Evolutionary conservation across 345 rosid species (phyloP).

Genomic region (Aquilaria yunnanensis): DNA sequence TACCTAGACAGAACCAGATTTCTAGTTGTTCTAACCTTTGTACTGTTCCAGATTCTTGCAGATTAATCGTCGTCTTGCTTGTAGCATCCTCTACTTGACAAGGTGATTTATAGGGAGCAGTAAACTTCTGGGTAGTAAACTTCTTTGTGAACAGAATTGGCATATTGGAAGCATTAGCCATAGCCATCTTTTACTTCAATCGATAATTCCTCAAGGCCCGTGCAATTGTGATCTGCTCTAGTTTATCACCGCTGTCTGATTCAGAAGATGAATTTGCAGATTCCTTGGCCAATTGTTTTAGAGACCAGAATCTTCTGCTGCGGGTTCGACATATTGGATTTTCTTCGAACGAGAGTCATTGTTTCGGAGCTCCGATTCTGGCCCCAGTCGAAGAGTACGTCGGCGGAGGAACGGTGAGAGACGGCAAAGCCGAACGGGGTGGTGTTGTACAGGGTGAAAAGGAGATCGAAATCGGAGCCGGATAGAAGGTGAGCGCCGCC

Average conservation of each 20-base stretch:
- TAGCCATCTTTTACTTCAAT: conserved; percentile 70
- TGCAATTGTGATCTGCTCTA: conserved; percentile 89
- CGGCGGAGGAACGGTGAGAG: conserved; percentile 50
- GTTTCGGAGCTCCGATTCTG: conserved; percentile 24
- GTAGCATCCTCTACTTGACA: too few relatives aligned
- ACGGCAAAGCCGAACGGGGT: conserved; percentile 60
- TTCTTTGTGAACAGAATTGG: conserved; percentile 64
- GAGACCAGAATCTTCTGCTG: conserved; percentile 88
- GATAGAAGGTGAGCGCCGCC: conserved; percentile 8
- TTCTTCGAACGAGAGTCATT: conserved; percentile 51
- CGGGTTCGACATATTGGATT: conserved; percentile 89
- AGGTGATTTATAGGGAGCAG: too few relatives aligned
- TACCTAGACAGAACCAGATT: conserved; percentile 17
- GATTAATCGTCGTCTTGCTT: too few relatives aligned
- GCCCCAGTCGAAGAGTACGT: conserved; percentile 52
- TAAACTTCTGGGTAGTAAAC: conserved; percentile 35
- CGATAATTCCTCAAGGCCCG: conserved; percentile 70
- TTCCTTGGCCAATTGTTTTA: conserved; percentile 65
- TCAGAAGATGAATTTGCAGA: conserved; percentile 60
- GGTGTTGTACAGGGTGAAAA: conserved; percentile 47
- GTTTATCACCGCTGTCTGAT: conserved; percentile 75
- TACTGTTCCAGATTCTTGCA: too few relatives aligned
- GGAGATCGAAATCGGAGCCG: conserved; percentile 41
- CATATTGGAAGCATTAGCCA: conserved; percentile 36
- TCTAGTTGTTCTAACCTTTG: too few relatives aligned